Base-by-base conservation (phyloP, 2,329 filamentous ascomycete species). In the Ophiocordyceps sinensis region DNA sequence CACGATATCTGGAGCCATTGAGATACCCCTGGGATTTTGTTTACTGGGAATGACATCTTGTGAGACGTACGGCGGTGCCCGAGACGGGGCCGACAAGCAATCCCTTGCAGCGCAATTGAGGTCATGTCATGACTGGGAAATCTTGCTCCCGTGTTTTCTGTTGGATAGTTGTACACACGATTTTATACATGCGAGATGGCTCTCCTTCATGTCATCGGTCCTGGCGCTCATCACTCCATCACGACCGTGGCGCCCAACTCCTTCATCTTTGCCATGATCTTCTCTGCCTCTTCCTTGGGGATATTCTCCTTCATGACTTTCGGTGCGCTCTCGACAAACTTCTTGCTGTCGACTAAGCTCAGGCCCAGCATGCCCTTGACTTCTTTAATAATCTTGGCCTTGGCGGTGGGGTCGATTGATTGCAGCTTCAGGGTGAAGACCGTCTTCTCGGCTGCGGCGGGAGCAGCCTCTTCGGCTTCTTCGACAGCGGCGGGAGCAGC, bases 351-450 rank as follows among this genome's bases (percentile, higher is more conserved):
- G 53, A 99, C 93, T 70, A 99, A 75, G 62, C 85, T 93, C 59
- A 98, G 68, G 36, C 91, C 91, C 45, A 99, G 71, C 77, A 98
- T 74, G 57, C 78, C 80, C 79, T 99, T 99, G 70, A 99, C 76
- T 72, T 99, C 91, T 77, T 99, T 99, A 75, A 98, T 99, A 56
- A 98, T 73, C 82, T 99, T 99, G 56, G 93, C 87, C 74, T 99
- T 99, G 49, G 89, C 70, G 39, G 67, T 73, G 26, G 87, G 73
- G 41, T 98, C 93, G 61, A 96, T 93, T 30, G 82, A 82, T 64
- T 85, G 75, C 48, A 99, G 79, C 71, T 95, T 96, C 50, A 99
- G 67, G 62, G 83, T 94, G 75, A 99, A 99, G 47, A 98, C 76
- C 4, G 89, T 89, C 80, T 81, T 96, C 77, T 96, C 94, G 64